A percentile compares a stretch with the other conserved stretches of the same genome.
phyloP scores from a whole-genome alignment of 2,329 filamentous ascomycete genomes.

The Phyllosticta ampelicida region DNA sequence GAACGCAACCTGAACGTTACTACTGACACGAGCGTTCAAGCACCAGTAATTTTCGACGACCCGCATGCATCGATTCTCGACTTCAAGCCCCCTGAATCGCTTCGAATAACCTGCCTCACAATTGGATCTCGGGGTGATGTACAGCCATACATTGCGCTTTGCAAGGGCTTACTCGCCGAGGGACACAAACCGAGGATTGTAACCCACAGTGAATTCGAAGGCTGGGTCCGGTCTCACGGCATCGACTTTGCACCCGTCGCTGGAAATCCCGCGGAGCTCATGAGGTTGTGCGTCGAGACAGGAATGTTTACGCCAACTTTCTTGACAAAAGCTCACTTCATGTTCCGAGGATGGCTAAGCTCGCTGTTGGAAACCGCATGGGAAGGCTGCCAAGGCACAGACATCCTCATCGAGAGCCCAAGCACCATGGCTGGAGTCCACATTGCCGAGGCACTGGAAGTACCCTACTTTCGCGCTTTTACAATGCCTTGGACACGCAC shows the following conservation, averaged over 20 bases:
- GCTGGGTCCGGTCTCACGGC: constrained; percentile 83
- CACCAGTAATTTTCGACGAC: constrained; percentile 78
- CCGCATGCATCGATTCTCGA: constrained; percentile 77
- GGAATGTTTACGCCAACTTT: constrained; percentile 95
- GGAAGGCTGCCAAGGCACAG: constrained; percentile 71
- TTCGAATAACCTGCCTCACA: constrained; percentile 84
- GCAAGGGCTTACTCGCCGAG: constrained; percentile 78
- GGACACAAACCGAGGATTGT: constrained; percentile 82
- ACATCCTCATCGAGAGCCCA: constrained; percentile 88
- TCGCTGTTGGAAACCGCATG: constrained; percentile 74
- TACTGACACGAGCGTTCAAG: background rate
- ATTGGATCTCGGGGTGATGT: constrained; percentile 95
- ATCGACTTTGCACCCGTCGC: constrained; percentile 85
- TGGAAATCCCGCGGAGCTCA: constrained; percentile 86
- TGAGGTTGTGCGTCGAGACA: constrained; percentile 92
- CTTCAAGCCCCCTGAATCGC: constrained; percentile 71
- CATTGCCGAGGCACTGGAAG: constrained; percentile 82
- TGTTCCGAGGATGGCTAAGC: constrained; percentile 89
- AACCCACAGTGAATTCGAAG: constrained; percentile 81
- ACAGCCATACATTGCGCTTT: constrained; percentile 93
- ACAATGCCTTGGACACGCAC: constrained; percentile 99
- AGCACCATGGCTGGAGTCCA: constrained; percentile 97
- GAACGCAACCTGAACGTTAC: background rate
- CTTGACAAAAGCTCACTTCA: constrained; percentile 62
- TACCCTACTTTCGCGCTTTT: constrained; percentile 95